Evolutionary conservation across 495 filamentous ascomycete species (phyloP), one percentile per base, ranked within the genome.

Genomic region (Penicillium arizonense): DNA sequence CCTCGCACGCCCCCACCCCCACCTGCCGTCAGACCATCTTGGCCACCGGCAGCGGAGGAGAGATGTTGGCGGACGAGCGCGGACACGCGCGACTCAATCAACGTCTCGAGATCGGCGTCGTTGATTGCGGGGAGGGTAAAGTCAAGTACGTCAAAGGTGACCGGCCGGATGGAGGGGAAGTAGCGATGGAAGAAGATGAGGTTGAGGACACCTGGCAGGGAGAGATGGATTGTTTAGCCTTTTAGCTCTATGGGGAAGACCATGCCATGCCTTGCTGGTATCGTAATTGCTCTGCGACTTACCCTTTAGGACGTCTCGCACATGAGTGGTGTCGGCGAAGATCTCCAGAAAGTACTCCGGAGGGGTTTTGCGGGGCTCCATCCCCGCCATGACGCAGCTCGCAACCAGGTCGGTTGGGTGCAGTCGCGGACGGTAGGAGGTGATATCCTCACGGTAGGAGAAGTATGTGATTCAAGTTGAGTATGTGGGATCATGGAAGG

Each of bases 111-210:
- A 62, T 96, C 90, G 30, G 71, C 74, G 62, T 98, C 93, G 54
- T 91, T 86, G 59, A 98, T 86, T 54, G 87, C 84, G 30, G 95
- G 90, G 7, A 97, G 82, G 24, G 91, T 96, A 47, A 97, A 80
- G 63, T 96, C 94, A 49, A 97, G 84, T 39, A 97, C 82, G 63
- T 98, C 94, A 65, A 90, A 85, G 39, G 89, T 90, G 40, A 82
- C 80, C n/a, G 94, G 94, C 12, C 82, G 75, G 49, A 96, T 80
- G 26, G 88, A 84, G 50, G 88, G 88, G 76, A 98, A 97, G 79
- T 91, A 96, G 54, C 94, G 89, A 72, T 97, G 91, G 78, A 98
- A 98, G 85, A 97, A 98, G 66, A 98, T 96, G 36, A 93, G 94
- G 69, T 96, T 91, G 45, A 97, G 85, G 62, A 97, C 87, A 53